These are phyloP conservation scores for Cystobasidium pallidum DNA, from an alignment of 1,284 basidiomycete species.

Conservation along the genomic window DNA sequence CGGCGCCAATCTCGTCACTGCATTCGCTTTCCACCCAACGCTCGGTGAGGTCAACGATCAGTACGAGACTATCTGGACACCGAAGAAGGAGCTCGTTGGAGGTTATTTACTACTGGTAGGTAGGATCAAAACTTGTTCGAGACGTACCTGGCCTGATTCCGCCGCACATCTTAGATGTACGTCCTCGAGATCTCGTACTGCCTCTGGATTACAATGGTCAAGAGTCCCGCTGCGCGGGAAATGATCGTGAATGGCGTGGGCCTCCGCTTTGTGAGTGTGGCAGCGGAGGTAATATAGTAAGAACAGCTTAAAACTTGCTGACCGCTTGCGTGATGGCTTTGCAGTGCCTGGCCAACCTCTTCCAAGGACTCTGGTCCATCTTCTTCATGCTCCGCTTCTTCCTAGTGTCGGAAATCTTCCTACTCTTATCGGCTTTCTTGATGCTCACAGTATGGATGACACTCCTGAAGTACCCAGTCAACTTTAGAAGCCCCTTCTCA, in stretches of 20 bases:
- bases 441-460: constrained; percentile 46
- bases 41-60: constrained; percentile 46
- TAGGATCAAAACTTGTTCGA: not conserved
- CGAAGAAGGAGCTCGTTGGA: constrained; percentile 45
- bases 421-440: constrained; percentile 44
- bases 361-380: constrained; percentile 42
- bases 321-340: not conserved
- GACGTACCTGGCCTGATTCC: too few species aligned
- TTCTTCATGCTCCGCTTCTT: constrained; percentile 46
- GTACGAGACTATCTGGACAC: constrained; percentile 47
- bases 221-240: constrained; percentile 44
- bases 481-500: constrained; percentile 33
- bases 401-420: constrained; percentile 46
- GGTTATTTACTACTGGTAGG: constrained; percentile 44
- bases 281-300: not conserved
- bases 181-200: constrained; percentile 46
- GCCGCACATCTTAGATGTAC: constrained; percentile 38
- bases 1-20: constrained; percentile 41
- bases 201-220: constrained; percentile 43
- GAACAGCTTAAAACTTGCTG: not conserved
- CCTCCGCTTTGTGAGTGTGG: constrained; percentile 42
- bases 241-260: constrained; percentile 46
- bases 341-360: constrained; percentile 45
- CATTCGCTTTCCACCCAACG: constrained; percentile 41
- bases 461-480: constrained; percentile 44